These are phyloP conservation scores for Cladosporium halotolerans DNA, from an alignment of 2,329 filamentous ascomycete species.

Conservation along the genomic window DNA sequence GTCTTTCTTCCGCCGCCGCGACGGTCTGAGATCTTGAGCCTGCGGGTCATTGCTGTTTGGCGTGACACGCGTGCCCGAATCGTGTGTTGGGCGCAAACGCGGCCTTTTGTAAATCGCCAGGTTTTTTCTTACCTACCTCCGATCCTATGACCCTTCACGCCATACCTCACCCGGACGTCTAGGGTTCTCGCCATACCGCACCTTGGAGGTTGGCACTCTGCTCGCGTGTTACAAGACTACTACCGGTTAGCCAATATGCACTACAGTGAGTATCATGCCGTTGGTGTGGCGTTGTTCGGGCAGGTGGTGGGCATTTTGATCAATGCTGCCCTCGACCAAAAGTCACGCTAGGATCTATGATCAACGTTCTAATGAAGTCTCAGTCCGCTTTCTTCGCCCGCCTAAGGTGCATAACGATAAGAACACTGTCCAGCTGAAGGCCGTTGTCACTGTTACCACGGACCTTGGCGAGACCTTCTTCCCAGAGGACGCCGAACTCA, in stretches of 20 bases:
- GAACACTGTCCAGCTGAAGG: slow-evolving; percentile 39
- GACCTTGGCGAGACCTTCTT: slow-evolving; percentile 63
- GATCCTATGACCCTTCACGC: too few relatives aligned
- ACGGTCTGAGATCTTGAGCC: too few relatives aligned
- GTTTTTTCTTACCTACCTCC: too few relatives aligned
- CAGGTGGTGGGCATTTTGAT: not conserved
- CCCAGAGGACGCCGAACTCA: slow-evolving; percentile 41
- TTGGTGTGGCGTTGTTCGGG: not conserved
- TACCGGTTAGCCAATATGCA: slow-evolving; percentile 12
- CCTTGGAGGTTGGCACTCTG: too few relatives aligned
- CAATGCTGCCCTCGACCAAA: not conserved
- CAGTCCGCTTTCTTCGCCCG: slow-evolving; percentile 60
- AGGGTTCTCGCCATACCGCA: too few relatives aligned
- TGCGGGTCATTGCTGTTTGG: too few relatives aligned
- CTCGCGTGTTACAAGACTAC: too few relatives aligned
- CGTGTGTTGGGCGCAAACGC: too few relatives aligned
- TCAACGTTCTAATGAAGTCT: not conserved
- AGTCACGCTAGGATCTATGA: not conserved
- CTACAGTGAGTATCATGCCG: slow-evolving; percentile 16
- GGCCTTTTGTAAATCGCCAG: too few relatives aligned
- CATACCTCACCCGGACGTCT: too few relatives aligned
- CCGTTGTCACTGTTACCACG: slow-evolving; percentile 59
- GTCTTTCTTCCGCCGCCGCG: too few relatives aligned
- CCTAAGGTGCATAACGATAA: slow-evolving; percentile 43
- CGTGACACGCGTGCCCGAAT: too few relatives aligned